Percentiles rank a stretch among this genome's conserved stretches.
These are phyloP conservation scores for Macrolepiota dolichaula DNA, from an alignment of 768 basidiomycete genomes.

Conservation along the genomic window DNA sequence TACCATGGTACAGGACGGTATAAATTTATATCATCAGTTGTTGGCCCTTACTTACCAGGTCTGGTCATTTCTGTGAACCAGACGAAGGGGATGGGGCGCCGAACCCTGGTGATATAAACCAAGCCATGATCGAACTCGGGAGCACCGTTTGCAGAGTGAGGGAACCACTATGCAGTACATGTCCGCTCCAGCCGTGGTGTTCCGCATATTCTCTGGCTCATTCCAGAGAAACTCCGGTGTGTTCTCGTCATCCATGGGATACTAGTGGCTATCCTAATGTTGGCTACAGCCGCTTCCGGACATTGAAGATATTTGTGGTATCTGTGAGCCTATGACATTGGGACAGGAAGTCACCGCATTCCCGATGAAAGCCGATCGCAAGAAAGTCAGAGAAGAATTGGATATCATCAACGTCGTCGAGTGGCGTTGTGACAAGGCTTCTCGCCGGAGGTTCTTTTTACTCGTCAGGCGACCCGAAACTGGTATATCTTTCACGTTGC, in stretches of 20 bases:
- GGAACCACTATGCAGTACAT: constrained; percentile 68
- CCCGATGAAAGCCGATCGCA: constrained; percentile 83
- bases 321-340: constrained; percentile 59
- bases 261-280: neutral
- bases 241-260: neutral
- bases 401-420: constrained; percentile 86
- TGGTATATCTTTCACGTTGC: constrained; percentile 43
- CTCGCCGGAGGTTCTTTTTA: constrained; percentile 57
- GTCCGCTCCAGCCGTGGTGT: constrained; percentile 72
- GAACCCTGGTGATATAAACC: constrained; percentile 80
- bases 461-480: constrained; percentile 80
- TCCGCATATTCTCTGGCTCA: constrained; percentile 44
- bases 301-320: constrained; percentile 72
- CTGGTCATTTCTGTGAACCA: neutral
- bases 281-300: constrained; percentile 30
- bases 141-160: constrained; percentile 89
- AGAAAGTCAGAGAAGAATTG: constrained; percentile 80
- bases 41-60: neutral
- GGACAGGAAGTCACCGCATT: constrained; percentile 58
- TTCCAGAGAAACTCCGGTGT: constrained; percentile 8
- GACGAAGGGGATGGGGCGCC: neutral
- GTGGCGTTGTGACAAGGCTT: constrained; percentile 45
- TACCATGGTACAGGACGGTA: constrained; percentile 53
- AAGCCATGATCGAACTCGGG: constrained; percentile 93
- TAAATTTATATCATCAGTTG: neutral